Conservation (phyloP, 805 yeast genomes). For the Barnettozyma vustinii region DNA sequence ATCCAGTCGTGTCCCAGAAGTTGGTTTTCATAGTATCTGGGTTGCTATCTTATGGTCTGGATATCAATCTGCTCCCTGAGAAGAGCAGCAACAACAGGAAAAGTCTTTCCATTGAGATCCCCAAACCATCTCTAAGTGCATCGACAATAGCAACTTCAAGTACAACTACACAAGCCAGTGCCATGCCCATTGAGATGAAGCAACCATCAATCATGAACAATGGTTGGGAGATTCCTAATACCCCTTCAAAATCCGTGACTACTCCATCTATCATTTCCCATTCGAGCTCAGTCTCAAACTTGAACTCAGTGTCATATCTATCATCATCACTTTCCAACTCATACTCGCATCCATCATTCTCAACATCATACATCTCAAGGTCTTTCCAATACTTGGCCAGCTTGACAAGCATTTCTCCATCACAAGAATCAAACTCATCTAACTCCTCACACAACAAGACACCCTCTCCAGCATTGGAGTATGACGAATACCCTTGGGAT, state of each 20-base stretch:
- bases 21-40: constrained; percentile 49
- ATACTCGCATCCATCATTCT: constrained; percentile 20
- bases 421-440: constrained; percentile 25
- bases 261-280: constrained; percentile 29
- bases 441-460: constrained; percentile 22
- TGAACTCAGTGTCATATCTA: constrained; percentile 32
- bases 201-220: constrained; percentile 22
- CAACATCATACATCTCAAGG: constrained; percentile 27
- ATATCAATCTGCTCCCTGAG: constrained; percentile 7
- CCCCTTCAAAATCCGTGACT: constrained; percentile 22
- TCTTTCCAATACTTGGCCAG: constrained; percentile 24
- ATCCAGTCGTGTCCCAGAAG: constrained; percentile 56
- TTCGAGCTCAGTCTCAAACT: constrained; percentile 30
- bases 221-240: constrained; percentile 39
- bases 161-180: neutral
- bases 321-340: constrained; percentile 35
- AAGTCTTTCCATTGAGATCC: neutral
- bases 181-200: constrained; percentile 11
- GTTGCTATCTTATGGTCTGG: constrained; percentile 34
- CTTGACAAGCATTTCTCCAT: constrained; percentile 18
- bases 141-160: neutral
- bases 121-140: neutral
- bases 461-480: constrained; percentile 34
- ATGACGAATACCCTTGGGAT: constrained; percentile 38
- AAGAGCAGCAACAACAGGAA: neutral